Conservation (phyloP, 495 filamentous ascomycete genomes). For the Penicillium alfredii region DNA sequence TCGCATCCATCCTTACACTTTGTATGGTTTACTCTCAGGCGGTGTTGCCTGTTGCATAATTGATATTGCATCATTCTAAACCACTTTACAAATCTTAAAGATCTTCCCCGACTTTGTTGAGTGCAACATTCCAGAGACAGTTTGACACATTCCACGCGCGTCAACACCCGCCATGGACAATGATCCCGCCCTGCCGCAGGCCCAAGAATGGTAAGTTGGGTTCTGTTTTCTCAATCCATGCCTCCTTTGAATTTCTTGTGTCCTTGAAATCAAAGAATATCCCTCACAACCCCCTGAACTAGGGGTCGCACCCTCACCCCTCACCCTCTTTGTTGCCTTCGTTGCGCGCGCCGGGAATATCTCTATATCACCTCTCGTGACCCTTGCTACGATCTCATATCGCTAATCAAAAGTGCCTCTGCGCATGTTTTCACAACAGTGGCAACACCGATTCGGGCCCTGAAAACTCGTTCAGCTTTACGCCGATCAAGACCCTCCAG, state of each 20-base stretch:
- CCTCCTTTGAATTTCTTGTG: not conserved
- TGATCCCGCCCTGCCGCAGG: conserved; percentile 13
- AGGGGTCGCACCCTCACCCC: no score
- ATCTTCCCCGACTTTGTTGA: no score
- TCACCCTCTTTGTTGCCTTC: no score
- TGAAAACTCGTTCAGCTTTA: conserved; percentile 33
- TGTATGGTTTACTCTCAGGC: not conserved
- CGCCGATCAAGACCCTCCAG: conserved; percentile 29
- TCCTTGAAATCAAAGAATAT: not conserved
- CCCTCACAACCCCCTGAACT: no score
- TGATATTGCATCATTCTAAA: not conserved
- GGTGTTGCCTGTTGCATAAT: not conserved
- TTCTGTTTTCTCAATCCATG: conserved; percentile 2
- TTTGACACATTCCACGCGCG: conserved; percentile 30
- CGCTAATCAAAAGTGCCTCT: conserved; percentile 10
- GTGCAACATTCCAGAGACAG: conserved; percentile 6
- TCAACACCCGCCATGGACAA: conserved; percentile 22
- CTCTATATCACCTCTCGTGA: no score
- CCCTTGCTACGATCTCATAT: not conserved
- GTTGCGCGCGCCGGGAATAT: no score
- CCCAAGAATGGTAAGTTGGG: conserved; percentile 18
- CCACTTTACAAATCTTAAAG: no score
- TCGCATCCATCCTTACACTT: conserved; percentile 2
- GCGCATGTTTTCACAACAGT: conserved; percentile 8
- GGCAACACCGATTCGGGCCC: conserved; percentile 6